These are phyloP conservation scores for Phlebiopsis flavidoalba DNA, from an alignment of 768 basidiomycete species.

Conservation along the genomic window DNA sequence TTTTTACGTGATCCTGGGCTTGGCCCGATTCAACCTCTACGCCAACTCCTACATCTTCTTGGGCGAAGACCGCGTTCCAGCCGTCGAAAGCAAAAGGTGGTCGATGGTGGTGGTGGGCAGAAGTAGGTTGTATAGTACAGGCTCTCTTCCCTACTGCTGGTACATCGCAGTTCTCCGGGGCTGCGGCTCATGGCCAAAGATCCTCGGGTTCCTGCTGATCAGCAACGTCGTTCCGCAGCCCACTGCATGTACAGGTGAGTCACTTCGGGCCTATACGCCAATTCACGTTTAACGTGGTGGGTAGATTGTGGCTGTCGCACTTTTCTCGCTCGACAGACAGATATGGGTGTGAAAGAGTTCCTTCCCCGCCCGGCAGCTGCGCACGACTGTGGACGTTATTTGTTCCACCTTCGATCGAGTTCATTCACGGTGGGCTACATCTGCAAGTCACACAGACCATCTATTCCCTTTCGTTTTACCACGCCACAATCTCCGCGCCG, in stretches of 20 bases:
- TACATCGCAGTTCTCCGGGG: slow-evolving; percentile 65
- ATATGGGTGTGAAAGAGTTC: slow-evolving; percentile 88
- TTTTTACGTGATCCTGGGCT: slow-evolving; percentile 88
- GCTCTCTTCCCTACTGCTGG: slow-evolving; percentile 92
- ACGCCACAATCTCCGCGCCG: slow-evolving; percentile 75
- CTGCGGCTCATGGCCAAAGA: slow-evolving; percentile 66
- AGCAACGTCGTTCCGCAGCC: slow-evolving; percentile 84
- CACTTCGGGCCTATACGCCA: background rate
- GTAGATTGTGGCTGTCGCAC: slow-evolving; percentile 94
- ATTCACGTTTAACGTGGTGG: background rate
- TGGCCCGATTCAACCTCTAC: slow-evolving; percentile 95
- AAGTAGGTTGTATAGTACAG: slow-evolving; percentile 68
- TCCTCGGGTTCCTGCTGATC: slow-evolving; percentile 72
- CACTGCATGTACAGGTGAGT: slow-evolving; percentile 89
- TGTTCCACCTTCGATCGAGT: slow-evolving; percentile 79
- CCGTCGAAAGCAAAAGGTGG: slow-evolving; percentile 61
- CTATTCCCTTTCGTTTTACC: slow-evolving; percentile 91
- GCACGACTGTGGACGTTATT: slow-evolving; percentile 95
- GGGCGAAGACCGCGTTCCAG: slow-evolving; percentile 57
- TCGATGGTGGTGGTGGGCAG: slow-evolving; percentile 73
- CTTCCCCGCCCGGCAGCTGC: slow-evolving; percentile 89
- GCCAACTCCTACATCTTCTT: slow-evolving; percentile 79
- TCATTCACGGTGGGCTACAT: slow-evolving; percentile 95
- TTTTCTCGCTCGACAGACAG: slow-evolving; percentile 92
- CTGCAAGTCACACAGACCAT: slow-evolving; percentile 97